Conservation (phyloP, 768 basidiomycete species). For the Peribolospora baueri region DNA sequence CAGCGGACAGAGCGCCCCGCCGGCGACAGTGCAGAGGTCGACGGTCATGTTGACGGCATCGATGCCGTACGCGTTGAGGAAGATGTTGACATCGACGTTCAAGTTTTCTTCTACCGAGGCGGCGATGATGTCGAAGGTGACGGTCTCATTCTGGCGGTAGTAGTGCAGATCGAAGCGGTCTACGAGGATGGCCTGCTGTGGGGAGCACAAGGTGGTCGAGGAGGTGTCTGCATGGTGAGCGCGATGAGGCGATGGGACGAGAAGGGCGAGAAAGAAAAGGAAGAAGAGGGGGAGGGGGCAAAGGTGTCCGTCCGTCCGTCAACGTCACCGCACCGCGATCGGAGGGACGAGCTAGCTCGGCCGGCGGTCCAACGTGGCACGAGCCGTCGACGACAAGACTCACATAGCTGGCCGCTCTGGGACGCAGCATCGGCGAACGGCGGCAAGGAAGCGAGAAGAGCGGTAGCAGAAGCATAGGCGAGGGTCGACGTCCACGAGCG, state of each 20-base stretch:
- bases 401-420: too few species aligned
- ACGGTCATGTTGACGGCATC: slow-evolving; percentile 60
- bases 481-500: too few species aligned
- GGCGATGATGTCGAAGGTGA: slow-evolving; percentile 63
- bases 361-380: too few species aligned
- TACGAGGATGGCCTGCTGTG: slow-evolving; percentile 1
- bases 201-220: slow-evolving; percentile 7
- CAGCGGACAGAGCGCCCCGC: slow-evolving; percentile 57
- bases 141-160: slow-evolving; percentile 16
- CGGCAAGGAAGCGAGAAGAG: too few species aligned
- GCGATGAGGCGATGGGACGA: neutral
- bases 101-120: slow-evolving; percentile 42
- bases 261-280: too few species aligned
- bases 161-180: slow-evolving; percentile 8
- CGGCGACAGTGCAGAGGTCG: slow-evolving; percentile 54
- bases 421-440: too few species aligned
- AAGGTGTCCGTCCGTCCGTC: too few species aligned
- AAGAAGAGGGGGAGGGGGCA: too few species aligned
- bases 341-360: too few species aligned
- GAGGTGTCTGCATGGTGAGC: neutral
- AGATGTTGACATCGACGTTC: slow-evolving; percentile 50
- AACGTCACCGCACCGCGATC: too few species aligned
- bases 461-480: too few species aligned
- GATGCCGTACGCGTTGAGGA: slow-evolving; percentile 71
- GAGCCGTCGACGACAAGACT: too few species aligned